Evolutionary conservation across 2,329 filamentous ascomycete species (phyloP).

Genomic region (Herpomyces periplanetae): DNA sequence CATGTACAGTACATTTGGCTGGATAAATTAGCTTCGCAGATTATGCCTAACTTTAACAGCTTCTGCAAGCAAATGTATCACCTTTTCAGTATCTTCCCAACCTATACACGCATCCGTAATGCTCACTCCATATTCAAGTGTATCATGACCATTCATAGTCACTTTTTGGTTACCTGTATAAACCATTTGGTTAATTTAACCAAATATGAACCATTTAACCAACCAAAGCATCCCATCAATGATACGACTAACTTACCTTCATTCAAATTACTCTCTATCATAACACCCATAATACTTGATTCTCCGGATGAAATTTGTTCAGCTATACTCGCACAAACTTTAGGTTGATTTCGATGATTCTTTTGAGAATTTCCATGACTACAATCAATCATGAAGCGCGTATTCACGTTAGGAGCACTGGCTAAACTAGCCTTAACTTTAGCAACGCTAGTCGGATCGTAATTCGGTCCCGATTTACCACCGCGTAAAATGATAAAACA

Average conservation of each 20-base stretch:
- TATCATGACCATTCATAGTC: slow-evolving; percentile 40
- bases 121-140: slow-evolving; percentile 64
- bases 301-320: slow-evolving; percentile 58
- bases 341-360: slow-evolving; percentile 86
- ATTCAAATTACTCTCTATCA: slow-evolving; percentile 94
- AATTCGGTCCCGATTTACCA: slow-evolving; percentile 75
- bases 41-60: no score
- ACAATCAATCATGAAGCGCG: slow-evolving; percentile 85
- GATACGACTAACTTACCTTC: slow-evolving; percentile 22
- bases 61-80: slow-evolving; percentile 35
- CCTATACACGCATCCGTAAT: slow-evolving; percentile 91
- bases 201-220: no score
- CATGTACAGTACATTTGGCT: no score
- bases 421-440: slow-evolving; percentile 40
- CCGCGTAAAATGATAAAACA: slow-evolving; percentile 86
- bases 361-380: slow-evolving; percentile 85
- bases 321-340: slow-evolving; percentile 43
- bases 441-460: slow-evolving; percentile 42
- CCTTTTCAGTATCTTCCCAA: slow-evolving; percentile 54
- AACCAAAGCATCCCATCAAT: no score
- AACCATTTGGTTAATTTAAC: no score
- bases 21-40: no score
- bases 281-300: slow-evolving; percentile 63
- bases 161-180: slow-evolving; percentile 63
- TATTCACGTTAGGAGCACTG: slow-evolving; percentile 28